phyloP scores from a whole-genome alignment of 1,284 basidiomycete genomes.

The Ganoderma multipileum region DNA sequence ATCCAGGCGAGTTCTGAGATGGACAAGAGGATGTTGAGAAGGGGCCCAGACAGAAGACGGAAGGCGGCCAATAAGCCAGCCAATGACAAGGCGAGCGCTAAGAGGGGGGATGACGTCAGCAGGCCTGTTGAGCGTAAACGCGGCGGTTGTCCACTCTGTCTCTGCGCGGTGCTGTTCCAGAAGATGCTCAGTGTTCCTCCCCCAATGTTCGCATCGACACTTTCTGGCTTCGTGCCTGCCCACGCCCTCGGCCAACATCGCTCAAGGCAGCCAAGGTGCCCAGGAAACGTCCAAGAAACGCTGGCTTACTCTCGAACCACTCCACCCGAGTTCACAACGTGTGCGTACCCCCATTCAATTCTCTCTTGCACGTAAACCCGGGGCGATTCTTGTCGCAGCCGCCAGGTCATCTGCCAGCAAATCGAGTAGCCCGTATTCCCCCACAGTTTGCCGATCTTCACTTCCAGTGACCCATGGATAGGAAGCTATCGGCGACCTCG shows the following conservation, averaged over 20 bases:
- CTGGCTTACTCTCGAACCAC: neutral
- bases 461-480: neutral
- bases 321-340: neutral
- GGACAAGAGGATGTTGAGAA: neutral
- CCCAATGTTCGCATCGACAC: neutral
- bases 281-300: neutral
- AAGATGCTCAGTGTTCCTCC: neutral
- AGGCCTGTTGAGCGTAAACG: neutral
- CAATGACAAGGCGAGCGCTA: neutral
- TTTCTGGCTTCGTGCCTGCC: neutral
- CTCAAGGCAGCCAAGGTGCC: neutral
- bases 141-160: neutral
- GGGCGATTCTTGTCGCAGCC: neutral
- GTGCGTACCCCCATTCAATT: neutral
- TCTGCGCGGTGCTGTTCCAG: neutral
- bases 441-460: neutral
- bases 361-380: neutral
- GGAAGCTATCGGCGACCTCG: neutral
- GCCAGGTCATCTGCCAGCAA: neutral
- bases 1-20: neutral
- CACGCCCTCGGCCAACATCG: neutral
- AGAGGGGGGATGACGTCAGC: neutral
- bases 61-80: neutral
- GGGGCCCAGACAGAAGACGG: neutral
- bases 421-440: neutral